Base-by-base conservation (phyloP, 208 protist species). In the Acanthamoeba sp. region DNA sequence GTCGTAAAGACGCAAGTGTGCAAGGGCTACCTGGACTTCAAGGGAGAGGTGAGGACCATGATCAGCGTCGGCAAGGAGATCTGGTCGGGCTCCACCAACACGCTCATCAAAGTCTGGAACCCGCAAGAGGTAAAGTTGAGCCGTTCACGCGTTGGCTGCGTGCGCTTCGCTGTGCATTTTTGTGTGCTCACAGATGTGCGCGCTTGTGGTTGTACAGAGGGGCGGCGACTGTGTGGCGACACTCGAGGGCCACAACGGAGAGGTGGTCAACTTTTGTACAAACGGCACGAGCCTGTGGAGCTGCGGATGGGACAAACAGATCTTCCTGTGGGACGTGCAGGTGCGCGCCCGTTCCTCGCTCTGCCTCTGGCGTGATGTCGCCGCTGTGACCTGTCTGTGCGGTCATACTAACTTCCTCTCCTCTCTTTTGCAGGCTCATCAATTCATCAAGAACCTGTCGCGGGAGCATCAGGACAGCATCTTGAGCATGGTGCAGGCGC, bases 281-380 rank as follows among this genome's bases (percentile, higher is more conserved):
- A 45, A 91, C 34, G 84, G 84, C 34, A 50, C 84, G 52, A 52
- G 84, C 24, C 52, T 91, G 84, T 91, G 84, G 84, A 91, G 84
- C 84, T 91, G 84, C 84, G 84, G 84, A 71, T 91, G 84, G 84
- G 84, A 91, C 84, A 91, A 91, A 42, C 48, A 91, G 52, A n/a
- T 91, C 29, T 71, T 91, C 57, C 24, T 91, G 34, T 91, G 84
- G 84, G 52, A 91, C 55, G 84, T 34, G 18, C 76, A 85, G 42
- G 76, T 85, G 10, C 9, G 45, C 57, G 22, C 69, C 66, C 27
- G 7, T 38, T 78, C 38, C 36, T 22, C 59, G 0, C 3, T 12
- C 27, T 27, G 1, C 20, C 59, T 34, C 62, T 71, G n/a, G n/a
- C n/a, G n/a, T n/a, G n/a, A n/a, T n/a, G n/a, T n/a, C n/a, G n/a